Conservation (phyloP, 345 rosid species). For the Gossypium anomalum region DNA sequence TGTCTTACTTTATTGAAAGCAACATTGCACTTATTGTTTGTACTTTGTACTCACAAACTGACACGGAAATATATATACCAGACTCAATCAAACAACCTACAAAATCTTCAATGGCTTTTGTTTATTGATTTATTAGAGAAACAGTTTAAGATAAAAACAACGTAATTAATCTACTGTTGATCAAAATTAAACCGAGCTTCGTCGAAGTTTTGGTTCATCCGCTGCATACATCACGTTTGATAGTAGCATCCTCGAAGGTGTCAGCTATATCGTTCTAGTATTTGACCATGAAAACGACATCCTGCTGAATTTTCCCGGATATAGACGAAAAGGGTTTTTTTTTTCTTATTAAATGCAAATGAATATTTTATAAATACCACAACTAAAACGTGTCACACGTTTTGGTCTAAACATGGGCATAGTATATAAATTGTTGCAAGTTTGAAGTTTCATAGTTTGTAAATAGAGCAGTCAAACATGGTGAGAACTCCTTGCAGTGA, state of each 20-base stretch:
- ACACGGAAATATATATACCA: not conserved
- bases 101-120: not conserved
- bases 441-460: not conserved
- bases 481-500: constrained; percentile 49
- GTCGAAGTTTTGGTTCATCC: not conserved
- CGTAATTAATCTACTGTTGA: not conserved
- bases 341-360: not conserved
- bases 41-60: not conserved
- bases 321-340: not conserved
- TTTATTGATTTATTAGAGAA: too few species aligned
- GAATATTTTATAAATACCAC: not conserved
- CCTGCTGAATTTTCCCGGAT: constrained; percentile 8
- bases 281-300: not conserved
- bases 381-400: constrained; percentile 26
- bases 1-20: too few species aligned
- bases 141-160: not conserved
- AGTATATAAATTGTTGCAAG: constrained; percentile 15
- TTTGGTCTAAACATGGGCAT: not conserved
- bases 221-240: not conserved
- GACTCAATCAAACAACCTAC: not conserved
- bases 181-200: not conserved
- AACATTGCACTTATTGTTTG: too few species aligned
- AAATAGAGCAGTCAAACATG: constrained; percentile 23
- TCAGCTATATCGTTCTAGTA: not conserved
- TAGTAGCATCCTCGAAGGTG: not conserved